Evolutionary conservation across 306 rosid genomes (phyloP), one percentile per base, ranked within the genome.

Genomic region (Fagus crenata): DNA sequence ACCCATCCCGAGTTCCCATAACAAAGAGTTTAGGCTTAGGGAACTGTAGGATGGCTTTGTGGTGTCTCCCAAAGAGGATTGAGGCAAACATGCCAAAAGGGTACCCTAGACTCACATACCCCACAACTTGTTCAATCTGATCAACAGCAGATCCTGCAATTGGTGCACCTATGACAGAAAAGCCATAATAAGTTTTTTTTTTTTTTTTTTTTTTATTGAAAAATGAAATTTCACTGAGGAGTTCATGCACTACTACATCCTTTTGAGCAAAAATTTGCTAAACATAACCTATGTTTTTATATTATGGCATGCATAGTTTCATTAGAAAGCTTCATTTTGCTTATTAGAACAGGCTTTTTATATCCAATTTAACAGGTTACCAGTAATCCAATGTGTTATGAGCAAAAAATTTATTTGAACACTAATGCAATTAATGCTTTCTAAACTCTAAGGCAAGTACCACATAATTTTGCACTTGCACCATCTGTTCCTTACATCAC

Each of bases 71-170:
- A 17, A 96, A 96, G 37, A 96, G 97, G 76, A 96, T 85, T 0
- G 99, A 91, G 63, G 96, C 98, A 53, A 82, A 65, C 78, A 91
- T 74, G 78, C 99, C 99, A n/a, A 96, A 96, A 49, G 99, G 99
- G 80, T 92, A 96, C 11, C 99, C 99, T 63, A 96, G 85, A 81
- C 98, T 85, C 37, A 91, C 89, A 84, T 96, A 91, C n/a, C 90
- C 99, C 56, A 96, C 89, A 8, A 88, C 98, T 63, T 89, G 82
- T 43, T 91, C 90, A 12, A 92, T 80, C 85, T 89, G 87, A 87
- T 91, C 94, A 61, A 89, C 93, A 1, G 99, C 89, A 40, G 97
- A 91, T n/a, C 99, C 98, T 18, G 99, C 90, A 77, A 92, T 88
- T 14, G 97, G 99, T 4, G 97, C 97, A 31, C 99, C 99, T 96